Percentiles rank a stretch among this genome's conserved stretches.
Conservation (phyloP, 495 filamentous ascomycete species). For the Hyaloscypha hepaticicola region DNA sequence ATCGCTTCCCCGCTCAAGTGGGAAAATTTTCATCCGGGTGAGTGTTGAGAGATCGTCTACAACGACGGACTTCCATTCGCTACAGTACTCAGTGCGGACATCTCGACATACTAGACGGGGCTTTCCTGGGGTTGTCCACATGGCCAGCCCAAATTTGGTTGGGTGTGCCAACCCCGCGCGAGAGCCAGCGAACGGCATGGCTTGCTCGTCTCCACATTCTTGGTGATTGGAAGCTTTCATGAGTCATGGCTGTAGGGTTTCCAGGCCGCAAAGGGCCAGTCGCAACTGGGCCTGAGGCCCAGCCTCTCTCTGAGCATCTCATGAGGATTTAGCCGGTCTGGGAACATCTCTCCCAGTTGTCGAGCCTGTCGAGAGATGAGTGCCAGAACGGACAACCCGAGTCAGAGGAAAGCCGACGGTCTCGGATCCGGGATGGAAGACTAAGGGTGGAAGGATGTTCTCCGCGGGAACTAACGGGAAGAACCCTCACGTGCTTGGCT, state of each 20-base stretch:
- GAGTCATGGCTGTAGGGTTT: neutral
- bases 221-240: slow-evolving; percentile 8
- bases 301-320: neutral
- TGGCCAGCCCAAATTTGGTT: neutral
- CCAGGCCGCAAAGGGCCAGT: too few species aligned
- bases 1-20: slow-evolving; percentile 10
- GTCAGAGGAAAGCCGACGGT: neutral
- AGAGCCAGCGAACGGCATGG: neutral
- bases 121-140: neutral
- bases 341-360: neutral
- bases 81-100: neutral
- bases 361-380: neutral
- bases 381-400: neutral
- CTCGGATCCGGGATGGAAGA: neutral
- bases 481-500: too few species aligned
- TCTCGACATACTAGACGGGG: neutral
- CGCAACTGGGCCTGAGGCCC: neutral
- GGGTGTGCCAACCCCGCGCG: neutral
- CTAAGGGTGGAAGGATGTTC: neutral
- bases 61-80: neutral
- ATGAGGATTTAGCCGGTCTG: neutral
- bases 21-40: slow-evolving; percentile 12
- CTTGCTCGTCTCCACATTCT: neutral
- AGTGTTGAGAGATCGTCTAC: neutral
- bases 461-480: too few species aligned